phyloP scores from a whole-genome alignment of 1,139 yeast genomes.

The Kodamaea anthophila region DNA sequence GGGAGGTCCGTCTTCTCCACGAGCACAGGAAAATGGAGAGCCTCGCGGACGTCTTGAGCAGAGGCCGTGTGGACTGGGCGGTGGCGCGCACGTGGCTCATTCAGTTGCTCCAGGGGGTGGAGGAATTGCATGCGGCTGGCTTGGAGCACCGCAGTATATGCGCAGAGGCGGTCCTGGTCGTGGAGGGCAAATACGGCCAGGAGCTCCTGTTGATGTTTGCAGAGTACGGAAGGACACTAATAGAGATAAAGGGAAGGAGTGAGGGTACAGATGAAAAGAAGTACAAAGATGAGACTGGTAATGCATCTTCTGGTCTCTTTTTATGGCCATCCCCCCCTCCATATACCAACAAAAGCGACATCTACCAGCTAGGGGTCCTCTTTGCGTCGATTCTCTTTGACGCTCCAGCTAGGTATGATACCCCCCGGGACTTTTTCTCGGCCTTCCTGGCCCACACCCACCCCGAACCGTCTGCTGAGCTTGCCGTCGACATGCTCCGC shows the following conservation, averaged over 20 bases:
- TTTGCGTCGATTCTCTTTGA: conserved; percentile 72
- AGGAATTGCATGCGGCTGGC: conserved; percentile 75
- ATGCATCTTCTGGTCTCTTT: neutral
- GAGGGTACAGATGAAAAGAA: neutral
- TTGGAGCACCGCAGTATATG: conserved; percentile 65
- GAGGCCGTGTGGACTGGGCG: conserved; percentile 61
- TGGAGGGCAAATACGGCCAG: neutral
- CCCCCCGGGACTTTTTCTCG: conserved; percentile 59
- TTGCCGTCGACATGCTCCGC: conserved; percentile 58
- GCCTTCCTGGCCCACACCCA: conserved; percentile 32
- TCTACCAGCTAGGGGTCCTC: conserved; percentile 85
- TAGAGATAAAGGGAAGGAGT: conserved; percentile 1
- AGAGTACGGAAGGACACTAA: conserved; percentile 4
- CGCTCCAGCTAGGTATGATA: conserved; percentile 35
- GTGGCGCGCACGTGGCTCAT: conserved; percentile 86
- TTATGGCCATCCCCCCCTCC: no score
- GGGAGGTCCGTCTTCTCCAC: conserved; percentile 65
- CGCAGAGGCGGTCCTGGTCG: conserved; percentile 45
- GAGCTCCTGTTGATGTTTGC: conserved; percentile 1
- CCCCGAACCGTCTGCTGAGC: conserved; percentile 27
- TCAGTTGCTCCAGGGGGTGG: conserved; percentile 79
- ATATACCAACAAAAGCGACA: conserved; percentile 77
- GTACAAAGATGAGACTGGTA: neutral
- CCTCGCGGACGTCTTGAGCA: conserved; percentile 60
- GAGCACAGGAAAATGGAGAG: conserved; percentile 59